Base-by-base conservation (phyloP, 805 yeast species). In the Metschnikowia lachancei region DNA sequence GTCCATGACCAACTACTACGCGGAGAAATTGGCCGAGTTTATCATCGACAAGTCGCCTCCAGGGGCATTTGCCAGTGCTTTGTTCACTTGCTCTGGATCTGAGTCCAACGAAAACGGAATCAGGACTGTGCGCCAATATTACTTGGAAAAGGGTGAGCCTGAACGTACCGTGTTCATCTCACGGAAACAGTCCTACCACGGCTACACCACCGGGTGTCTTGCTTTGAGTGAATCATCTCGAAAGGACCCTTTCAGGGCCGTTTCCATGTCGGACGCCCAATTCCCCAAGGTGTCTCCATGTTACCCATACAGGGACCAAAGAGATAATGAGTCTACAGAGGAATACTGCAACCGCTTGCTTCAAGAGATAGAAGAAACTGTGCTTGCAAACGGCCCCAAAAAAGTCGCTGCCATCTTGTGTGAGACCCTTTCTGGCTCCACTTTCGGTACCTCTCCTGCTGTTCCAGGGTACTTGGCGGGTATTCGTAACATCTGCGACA, bases 401-500 rank as follows among this genome's bases (percentile, higher is more conserved):
- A 46, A 33, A 58, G 53, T 66, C 62, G 56, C 64, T 57, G 49
- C 65, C 37, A 36, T 57, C 43, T 42, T 57, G 56, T 33, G 56
- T 53, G 51, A 67, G 54, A 51, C 65, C 50, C 34, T 66, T 61
- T 22, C 61, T 40, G 43, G 67, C 49, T 50, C 65, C 50, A 51
- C 63, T 56, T 49, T 62, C 55, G 53, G 65, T 48, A 74, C 54
- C 8, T 35, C 46, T 9, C 56, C 54, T 12, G 48, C 54, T 14
- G 24, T 50, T 7, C 52, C 54, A 7, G 54, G 56, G 10, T 51
- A 50, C 46, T 46, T 53, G 46, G 40, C 70, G 46, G 80, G 77
- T 12, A 61, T 70, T 35, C 62, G 75, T 43, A 71, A 65, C 35
- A 58, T 78, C 41, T 76, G 81, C 56, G 72, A 74, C 60, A 77